Base-by-base conservation (phyloP, 495 filamentous ascomycete species). In the Aspergillus kassunensis region DNA sequence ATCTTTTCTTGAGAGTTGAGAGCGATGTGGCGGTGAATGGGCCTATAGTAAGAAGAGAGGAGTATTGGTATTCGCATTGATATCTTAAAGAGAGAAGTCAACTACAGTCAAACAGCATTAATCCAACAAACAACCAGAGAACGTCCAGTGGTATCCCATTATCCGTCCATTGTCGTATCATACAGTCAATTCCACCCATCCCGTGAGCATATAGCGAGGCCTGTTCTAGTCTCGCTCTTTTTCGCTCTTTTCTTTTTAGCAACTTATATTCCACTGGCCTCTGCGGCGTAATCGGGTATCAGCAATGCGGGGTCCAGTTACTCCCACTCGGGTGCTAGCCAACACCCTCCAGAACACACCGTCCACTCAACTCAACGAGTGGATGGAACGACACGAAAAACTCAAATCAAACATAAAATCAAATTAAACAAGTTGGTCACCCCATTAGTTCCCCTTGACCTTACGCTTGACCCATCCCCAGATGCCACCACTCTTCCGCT, bases 401-500 rank as follows among this genome's bases (percentile, higher is more conserved):
- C 36, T 24, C 16, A 24, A 57, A 34, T 21, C 23, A 59, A 59
- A 46, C 21, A 44, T 21, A 24, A 36, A 51, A 49, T 24, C 16
- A 45, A 39, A 53, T 47, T 19, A 39, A 13, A 40, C 23, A 35
- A 37, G 15, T 18, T 27, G 12, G 3, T 44, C 19, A 34, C 24
- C 18, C 21, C 2, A 36, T 23, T 6, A 33, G 12, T 51, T 21
- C 31, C 61, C 55, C 59, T 62, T 64, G 54, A 67, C 51, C 57
- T 64, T 67, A 39, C 61, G 61, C 54, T 67, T 67, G 37, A 67
- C 37, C 63, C 60, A 63, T 20, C 55, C 43, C 34, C 55, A 55
- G 46, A 67, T 61, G 31, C 57, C 42, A 34, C 58, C 51, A 21
- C 61, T 67, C 56, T 60, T 62, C 24, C 55, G 59, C 53, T 64